These are phyloP conservation scores for Herpetomonas samuelpessoai DNA, from an alignment of 208 protist genomes.

Conservation along the genomic window DNA sequence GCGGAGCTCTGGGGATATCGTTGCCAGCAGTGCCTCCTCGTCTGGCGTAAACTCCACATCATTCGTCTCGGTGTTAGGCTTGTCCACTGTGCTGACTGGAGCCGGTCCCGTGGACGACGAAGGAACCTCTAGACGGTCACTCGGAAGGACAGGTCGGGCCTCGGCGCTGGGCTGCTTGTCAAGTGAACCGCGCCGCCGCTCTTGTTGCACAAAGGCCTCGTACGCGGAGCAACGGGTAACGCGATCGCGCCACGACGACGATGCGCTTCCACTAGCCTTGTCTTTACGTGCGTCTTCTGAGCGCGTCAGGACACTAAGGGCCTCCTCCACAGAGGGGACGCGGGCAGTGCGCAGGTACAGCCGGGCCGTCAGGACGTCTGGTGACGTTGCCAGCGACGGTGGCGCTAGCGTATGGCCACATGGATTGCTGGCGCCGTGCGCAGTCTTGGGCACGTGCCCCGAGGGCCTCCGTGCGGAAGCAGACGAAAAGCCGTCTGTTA, in stretches of 20 bases:
- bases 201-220: slow-evolving; percentile 21
- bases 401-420: too few species aligned
- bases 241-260: slow-evolving; percentile 24
- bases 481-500: neutral
- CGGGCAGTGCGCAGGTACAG: slow-evolving; percentile 21
- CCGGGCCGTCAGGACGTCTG: slow-evolving; percentile 19
- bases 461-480: neutral
- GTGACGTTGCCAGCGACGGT: neutral
- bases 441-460: too few species aligned
- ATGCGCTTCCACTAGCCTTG: too few species aligned
- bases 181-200: neutral
- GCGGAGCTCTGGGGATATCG: slow-evolving; percentile 68
- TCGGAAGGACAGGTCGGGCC: too few species aligned
- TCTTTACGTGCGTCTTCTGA: too few species aligned
- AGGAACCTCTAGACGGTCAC: too few species aligned
- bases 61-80: too few species aligned
- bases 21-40: slow-evolving; percentile 18
- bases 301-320: too few species aligned
- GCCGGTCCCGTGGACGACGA: too few species aligned
- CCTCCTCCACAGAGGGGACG: slow-evolving; percentile 43
- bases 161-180: too few species aligned
- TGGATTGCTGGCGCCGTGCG: too few species aligned
- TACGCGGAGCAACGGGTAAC: slow-evolving; percentile 40
- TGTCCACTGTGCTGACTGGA: too few species aligned
- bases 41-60: neutral